phyloP scores from a whole-genome alignment of 768 basidiomycete species.

The Xanthoconium purpureum region DNA sequence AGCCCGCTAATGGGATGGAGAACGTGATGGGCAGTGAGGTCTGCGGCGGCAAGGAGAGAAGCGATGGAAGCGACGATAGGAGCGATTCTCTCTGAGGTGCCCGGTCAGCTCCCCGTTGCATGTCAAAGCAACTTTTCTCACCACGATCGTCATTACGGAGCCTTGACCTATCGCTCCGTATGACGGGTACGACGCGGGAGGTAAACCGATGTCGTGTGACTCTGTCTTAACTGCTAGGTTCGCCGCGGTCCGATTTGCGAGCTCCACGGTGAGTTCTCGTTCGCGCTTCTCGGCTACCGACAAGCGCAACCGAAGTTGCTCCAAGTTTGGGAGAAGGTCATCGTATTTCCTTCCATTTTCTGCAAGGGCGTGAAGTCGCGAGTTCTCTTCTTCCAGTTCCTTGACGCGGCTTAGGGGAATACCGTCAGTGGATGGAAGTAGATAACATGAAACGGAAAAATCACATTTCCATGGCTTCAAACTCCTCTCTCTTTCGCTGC shows the following conservation, averaged over 20 bases:
- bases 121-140: constrained; percentile 27
- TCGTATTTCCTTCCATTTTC: constrained; percentile 40
- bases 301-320: constrained; percentile 63
- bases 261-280: constrained; percentile 59
- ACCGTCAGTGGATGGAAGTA: constrained; percentile 15
- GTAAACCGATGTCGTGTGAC: constrained; percentile 49
- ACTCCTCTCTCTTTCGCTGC: constrained; percentile 90
- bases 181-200: constrained; percentile 41
- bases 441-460: constrained; percentile 33
- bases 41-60: constrained; percentile 66
- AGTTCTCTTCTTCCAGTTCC: constrained; percentile 83
- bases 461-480: constrained; percentile 87
- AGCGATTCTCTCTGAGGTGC: constrained; percentile 55
- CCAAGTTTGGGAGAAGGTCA: constrained; percentile 56
- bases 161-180: constrained; percentile 41
- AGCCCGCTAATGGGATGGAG: constrained; percentile 46
- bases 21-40: constrained; percentile 53
- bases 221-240: constrained; percentile 53
- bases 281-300: constrained; percentile 66
- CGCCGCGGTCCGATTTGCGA: constrained; percentile 41
- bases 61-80: constrained; percentile 71
- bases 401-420: constrained; percentile 63
- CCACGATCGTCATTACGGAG: constrained; percentile 70
- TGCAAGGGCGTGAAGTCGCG: constrained; percentile 60
- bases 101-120: constrained; percentile 14